phyloP scores from a whole-genome alignment of 129 eudicot species.

The Lactuca saligna region DNA sequence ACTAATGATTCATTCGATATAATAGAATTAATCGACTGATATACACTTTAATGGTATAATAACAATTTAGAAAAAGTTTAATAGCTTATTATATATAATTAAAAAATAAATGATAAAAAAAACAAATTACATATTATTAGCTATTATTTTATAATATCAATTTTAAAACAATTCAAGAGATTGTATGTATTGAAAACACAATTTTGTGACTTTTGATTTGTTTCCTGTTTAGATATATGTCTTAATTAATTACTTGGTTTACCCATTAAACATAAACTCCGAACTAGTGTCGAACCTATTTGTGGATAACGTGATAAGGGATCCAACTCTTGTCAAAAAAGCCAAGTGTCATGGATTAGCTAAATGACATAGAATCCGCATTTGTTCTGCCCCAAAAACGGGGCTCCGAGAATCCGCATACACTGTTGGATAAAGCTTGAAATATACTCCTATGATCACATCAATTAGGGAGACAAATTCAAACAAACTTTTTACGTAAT shows the following conservation, averaged over 20 bases:
- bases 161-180: no score
- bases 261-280: neutral
- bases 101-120: no score
- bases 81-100: no score
- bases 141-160: no score
- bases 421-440: constrained; percentile 7
- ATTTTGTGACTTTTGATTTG: no score
- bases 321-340: neutral
- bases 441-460: constrained; percentile 4
- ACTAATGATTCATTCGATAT: no score
- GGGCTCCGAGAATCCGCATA: constrained; percentile 29
- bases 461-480: neutral
- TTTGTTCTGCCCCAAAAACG: constrained; percentile 18
- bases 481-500: neutral
- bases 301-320: neutral
- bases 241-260: no score
- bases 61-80: no score
- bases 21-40: no score
- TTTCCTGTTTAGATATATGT: neutral
- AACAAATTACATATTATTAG: no score
- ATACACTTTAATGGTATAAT: no score
- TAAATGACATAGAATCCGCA: constrained; percentile 16
- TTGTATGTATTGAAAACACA: no score
- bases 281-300: neutral
- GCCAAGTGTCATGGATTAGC: neutral